phyloP scores from a whole-genome alignment of 163 green algal species.

The Volvox carteri region DNA sequence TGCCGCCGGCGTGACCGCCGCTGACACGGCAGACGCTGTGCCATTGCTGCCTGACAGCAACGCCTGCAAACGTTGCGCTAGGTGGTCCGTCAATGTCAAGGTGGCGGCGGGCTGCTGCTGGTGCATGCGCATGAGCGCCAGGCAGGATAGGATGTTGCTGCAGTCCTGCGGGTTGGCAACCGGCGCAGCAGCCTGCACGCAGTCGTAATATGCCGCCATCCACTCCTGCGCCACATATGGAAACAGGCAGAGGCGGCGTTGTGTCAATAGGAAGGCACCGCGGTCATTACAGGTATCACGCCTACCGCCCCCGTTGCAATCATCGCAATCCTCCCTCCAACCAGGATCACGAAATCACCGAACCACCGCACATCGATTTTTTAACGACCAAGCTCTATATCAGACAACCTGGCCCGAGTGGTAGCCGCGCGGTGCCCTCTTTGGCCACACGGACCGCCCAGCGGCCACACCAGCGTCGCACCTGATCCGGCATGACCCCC shows the following conservation, averaged over 20 bases:
- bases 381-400: too few relatives aligned
- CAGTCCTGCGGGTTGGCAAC: slow-evolving; percentile 25
- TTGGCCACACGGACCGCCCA: too few relatives aligned
- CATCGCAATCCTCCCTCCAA: too few relatives aligned
- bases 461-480: background rate
- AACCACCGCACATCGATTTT: too few relatives aligned
- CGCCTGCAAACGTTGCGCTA: slow-evolving; percentile 4
- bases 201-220: slow-evolving; percentile 46
- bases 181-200: slow-evolving; percentile 1
- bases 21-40: background rate
- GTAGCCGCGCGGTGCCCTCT: too few relatives aligned
- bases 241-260: too few relatives aligned
- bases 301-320: too few relatives aligned
- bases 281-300: too few relatives aligned
- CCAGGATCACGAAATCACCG: too few relatives aligned
- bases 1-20: background rate
- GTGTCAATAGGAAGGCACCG: too few relatives aligned
- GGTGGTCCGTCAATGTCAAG: background rate
- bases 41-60: background rate
- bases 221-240: slow-evolving; percentile 37
- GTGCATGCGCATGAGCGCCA: slow-evolving; percentile 39
- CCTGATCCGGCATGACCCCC: slow-evolving; percentile 50
- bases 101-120: background rate
- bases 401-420: too few relatives aligned
- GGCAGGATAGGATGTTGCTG: slow-evolving; percentile 29